A percentile compares a stretch with the other conserved stretches of the same genome.
These are phyloP conservation scores for Aspergillus sp. DNA, from an alignment of 2,329 filamentous ascomycete species.

Conservation along the genomic window DNA sequence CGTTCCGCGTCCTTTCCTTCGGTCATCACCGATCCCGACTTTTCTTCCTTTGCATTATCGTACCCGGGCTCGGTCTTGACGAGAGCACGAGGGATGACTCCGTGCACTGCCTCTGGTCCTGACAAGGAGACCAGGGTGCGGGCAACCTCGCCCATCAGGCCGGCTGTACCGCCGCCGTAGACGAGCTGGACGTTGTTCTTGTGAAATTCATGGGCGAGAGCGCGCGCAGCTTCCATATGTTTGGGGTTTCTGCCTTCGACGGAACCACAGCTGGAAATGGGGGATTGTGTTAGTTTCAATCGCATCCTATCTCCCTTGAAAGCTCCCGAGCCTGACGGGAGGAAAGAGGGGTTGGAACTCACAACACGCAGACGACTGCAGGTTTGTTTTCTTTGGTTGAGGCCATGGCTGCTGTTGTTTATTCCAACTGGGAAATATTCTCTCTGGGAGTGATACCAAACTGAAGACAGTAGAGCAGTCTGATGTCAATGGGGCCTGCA, in stretches of 20 bases:
- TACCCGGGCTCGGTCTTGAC: constrained; percentile 62
- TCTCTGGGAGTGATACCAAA: background rate
- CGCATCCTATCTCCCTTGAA: background rate
- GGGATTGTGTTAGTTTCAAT: constrained; percentile 4
- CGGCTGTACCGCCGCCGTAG: constrained; percentile 91
- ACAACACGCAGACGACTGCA: constrained; percentile 85
- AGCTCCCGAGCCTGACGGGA: background rate
- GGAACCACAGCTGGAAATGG: constrained; percentile 67
- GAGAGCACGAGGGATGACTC: constrained; percentile 85
- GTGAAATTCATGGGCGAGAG: constrained; percentile 70
- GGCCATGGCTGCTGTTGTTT: background rate
- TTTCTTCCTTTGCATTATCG: constrained; percentile 15
- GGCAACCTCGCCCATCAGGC: constrained; percentile 92
- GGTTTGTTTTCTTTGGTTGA: constrained; percentile 27
- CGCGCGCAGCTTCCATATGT: constrained; percentile 73
- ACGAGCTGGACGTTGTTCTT: constrained; percentile 75
- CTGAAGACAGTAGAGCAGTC: background rate
- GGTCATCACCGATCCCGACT: constrained; percentile 39
- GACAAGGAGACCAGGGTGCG: constrained; percentile 77
- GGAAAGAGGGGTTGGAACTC: constrained; percentile 22
- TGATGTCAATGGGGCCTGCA: too few species aligned
- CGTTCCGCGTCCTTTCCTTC: constrained; percentile 45
- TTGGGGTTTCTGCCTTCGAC: constrained; percentile 66
- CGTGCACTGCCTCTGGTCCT: constrained; percentile 79
- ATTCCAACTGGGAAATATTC: background rate